These are phyloP conservation scores for Talaromyces atroroseus DNA, from an alignment of 2,329 filamentous ascomycete species.

Conservation along the genomic window DNA sequence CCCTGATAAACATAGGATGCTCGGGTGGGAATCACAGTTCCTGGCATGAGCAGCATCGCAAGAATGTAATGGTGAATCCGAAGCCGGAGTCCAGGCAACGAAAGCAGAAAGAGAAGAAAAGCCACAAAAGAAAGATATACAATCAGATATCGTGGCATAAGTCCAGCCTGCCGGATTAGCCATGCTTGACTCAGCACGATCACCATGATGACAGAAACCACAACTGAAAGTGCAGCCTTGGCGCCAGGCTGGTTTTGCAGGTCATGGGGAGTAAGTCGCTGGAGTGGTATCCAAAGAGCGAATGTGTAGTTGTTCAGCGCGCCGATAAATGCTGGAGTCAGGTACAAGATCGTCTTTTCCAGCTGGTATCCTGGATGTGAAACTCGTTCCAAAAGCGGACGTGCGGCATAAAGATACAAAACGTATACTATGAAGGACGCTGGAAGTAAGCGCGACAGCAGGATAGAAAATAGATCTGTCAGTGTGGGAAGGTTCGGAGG, in stretches of 20 bases:
- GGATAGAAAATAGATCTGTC: conserved; percentile 66
- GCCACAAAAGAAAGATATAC: conserved; percentile 66
- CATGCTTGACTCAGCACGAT: conserved; percentile 74
- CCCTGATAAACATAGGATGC: conserved; percentile 84
- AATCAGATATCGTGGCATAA: conserved; percentile 69
- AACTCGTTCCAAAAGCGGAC: conserved; percentile 64
- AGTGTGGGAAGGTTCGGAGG: conserved; percentile 66
- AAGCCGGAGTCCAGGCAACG: conserved; percentile 70
- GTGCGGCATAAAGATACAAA: conserved; percentile 76
- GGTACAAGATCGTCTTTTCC: conserved; percentile 85
- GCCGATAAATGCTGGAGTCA: conserved; percentile 86
- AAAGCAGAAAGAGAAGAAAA: conserved; percentile 64
- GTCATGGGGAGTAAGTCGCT: conserved; percentile 85
- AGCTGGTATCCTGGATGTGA: conserved; percentile 59
- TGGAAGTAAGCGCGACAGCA: conserved; percentile 77
- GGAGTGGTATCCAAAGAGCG: conserved; percentile 78
- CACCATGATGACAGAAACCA: conserved; percentile 63
- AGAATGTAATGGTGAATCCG: conserved; percentile 95
- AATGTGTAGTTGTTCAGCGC: conserved; percentile 93
- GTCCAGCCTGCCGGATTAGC: conserved; percentile 78
- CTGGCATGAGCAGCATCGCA: conserved; percentile 77
- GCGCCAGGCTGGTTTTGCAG: conserved; percentile 85
- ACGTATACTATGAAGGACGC: conserved; percentile 83
- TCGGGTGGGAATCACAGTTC: conserved; percentile 82
- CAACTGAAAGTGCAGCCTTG: conserved; percentile 70